Evolutionary conservation across 1,139 yeast species (phyloP).

Genomic region (Suhomyces maxii): DNA sequence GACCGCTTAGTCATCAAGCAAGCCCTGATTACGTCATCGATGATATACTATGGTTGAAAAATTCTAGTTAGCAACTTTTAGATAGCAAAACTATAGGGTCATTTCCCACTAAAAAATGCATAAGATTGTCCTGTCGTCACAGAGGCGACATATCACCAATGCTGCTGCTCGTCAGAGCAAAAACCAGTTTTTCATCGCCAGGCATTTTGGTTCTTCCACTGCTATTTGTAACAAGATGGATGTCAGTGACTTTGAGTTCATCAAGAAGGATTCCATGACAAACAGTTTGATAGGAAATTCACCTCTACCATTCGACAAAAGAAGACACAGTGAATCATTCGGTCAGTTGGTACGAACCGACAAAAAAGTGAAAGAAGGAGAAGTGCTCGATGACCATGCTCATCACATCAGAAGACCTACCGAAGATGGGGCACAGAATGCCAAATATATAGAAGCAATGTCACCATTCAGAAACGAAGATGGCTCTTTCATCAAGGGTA

Average conservation of each 20-base stretch:
- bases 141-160: too few relatives aligned
- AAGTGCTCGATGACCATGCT: constrained; percentile 8
- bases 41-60: not conserved
- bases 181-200: too few relatives aligned
- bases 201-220: not conserved
- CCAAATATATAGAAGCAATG: constrained; percentile 12
- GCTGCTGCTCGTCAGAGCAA: too few relatives aligned
- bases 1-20: constrained; percentile 1
- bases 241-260: constrained; percentile 12
- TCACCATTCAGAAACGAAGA: constrained; percentile 41
- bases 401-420: constrained; percentile 7
- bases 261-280: constrained; percentile 4
- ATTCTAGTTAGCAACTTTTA: too few relatives aligned
- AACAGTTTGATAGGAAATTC: constrained; percentile 1
- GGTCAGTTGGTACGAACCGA: constrained; percentile 51
- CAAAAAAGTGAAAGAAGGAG: constrained; percentile 24
- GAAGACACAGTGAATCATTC: constrained; percentile 35
- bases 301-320: constrained; percentile 30
- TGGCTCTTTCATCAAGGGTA: constrained; percentile 45
- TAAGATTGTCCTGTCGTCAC: too few relatives aligned
- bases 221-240: constrained; percentile 5
- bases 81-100: too few relatives aligned
- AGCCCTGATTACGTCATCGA: constrained; percentile 1
- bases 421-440: constrained; percentile 6
- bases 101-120: too few relatives aligned